A percentile compares a stretch with the other conserved stretches of the same genome.
These are phyloP conservation scores for Leccinum disarticulatum DNA, from an alignment of 768 basidiomycete species.

Conservation along the genomic window DNA sequence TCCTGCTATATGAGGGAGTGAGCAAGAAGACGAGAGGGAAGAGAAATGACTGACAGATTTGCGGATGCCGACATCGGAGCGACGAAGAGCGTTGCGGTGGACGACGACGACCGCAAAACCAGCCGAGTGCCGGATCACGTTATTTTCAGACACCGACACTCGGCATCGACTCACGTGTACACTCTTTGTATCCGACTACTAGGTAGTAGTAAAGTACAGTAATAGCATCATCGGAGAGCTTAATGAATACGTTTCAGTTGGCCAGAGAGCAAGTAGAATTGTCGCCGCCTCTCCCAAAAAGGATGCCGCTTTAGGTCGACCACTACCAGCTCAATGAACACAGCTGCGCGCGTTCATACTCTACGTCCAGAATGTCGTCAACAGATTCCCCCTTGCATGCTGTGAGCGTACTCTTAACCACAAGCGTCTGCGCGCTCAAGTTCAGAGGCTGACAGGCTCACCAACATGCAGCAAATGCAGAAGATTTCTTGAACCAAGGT, in stretches of 20 bases:
- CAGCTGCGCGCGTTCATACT: not conserved
- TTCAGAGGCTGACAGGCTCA: constrained; percentile 56
- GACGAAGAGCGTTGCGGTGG: constrained; percentile 11
- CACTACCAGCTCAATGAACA: constrained; percentile 4
- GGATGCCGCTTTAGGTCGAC: not conserved
- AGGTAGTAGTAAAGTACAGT: too few relatives aligned
- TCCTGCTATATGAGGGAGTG: constrained; percentile 40
- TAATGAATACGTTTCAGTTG: too few relatives aligned
- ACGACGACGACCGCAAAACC: constrained; percentile 10
- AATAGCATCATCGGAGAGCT: too few relatives aligned
- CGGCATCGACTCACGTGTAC: constrained; percentile 13
- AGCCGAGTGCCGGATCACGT: constrained; percentile 9
- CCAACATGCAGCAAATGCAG: constrained; percentile 78
- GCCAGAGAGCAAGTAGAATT: not conserved
- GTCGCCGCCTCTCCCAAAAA: constrained; percentile 12
- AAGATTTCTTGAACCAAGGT: constrained; percentile 66
- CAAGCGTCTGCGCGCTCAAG: constrained; percentile 2
- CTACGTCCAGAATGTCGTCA: constrained; percentile 26
- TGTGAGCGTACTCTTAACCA: constrained; percentile 32
- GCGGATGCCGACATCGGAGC: constrained; percentile 29
- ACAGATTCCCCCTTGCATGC: constrained; percentile 53
- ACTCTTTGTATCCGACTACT: too few relatives aligned
- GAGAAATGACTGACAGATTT: constrained; percentile 26
- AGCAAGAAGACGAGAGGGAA: constrained; percentile 1
- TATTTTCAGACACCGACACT: constrained; percentile 34